A percentile compares a stretch with the other conserved stretches of the same genome.
phyloP scores from a whole-genome alignment of 2,329 filamentous ascomycete genomes.

The Pseudodiploospora longispora region DNA sequence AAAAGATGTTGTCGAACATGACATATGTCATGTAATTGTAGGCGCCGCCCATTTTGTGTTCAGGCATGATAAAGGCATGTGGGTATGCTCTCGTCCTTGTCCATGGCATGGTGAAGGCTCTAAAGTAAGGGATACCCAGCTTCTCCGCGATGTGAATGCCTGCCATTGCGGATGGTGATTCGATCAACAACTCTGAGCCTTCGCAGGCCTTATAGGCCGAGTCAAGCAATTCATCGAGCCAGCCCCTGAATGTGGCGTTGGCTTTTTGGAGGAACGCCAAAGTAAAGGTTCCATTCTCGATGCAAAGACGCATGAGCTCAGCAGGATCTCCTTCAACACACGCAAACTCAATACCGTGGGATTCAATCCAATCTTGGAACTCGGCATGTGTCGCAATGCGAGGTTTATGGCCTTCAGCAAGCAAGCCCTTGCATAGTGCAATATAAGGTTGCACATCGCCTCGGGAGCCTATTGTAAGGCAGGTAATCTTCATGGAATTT shows the following conservation, averaged over 20 bases:
- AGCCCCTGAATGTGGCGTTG: conserved; percentile 80
- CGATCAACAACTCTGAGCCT: conserved; percentile 81
- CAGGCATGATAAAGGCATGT: conserved; percentile 88
- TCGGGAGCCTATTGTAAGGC: conserved; percentile 88
- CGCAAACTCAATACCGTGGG: conserved; percentile 90
- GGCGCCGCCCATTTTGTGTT: conserved; percentile 86
- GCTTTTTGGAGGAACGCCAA: conserved; percentile 84
- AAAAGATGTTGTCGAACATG: conserved; percentile 95
- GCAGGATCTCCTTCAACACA: conserved; percentile 84
- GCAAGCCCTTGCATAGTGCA: conserved; percentile 81
- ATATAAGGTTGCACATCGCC: conserved; percentile 98
- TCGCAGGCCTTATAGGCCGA: conserved; percentile 81
- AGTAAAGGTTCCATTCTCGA: conserved; percentile 96
- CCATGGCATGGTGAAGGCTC: conserved; percentile 98
- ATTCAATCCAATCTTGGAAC: conserved; percentile 80
- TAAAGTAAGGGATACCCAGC: conserved; percentile 86
- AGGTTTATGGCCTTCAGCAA: conserved; percentile 78
- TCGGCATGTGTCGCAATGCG: conserved; percentile 88
- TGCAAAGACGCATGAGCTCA: conserved; percentile 91
- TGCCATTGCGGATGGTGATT: conserved; percentile 93
- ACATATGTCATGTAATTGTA: conserved; percentile 96
- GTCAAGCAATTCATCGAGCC: conserved; percentile 80
- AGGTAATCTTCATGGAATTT: conserved; percentile 74
- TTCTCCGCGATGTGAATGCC: conserved; percentile 97
- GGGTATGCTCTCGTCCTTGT: conserved; percentile 91